These are phyloP conservation scores for Dendrobium nobile DNA, from an alignment of 106 monocot species.

Conservation along the genomic window DNA sequence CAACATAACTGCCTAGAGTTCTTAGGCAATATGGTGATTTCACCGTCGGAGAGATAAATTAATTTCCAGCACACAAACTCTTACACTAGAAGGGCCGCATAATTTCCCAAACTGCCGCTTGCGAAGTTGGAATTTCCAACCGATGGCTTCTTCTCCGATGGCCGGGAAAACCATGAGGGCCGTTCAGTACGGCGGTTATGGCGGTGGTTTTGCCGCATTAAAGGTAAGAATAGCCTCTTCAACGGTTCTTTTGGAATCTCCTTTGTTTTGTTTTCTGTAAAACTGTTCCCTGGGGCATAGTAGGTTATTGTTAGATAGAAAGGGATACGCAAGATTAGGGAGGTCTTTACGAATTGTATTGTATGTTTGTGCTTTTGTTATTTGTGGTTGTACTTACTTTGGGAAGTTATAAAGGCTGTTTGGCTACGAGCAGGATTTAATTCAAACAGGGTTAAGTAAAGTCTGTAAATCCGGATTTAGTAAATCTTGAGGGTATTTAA, in stretches of 20 bases:
- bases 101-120: no score
- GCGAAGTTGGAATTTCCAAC: no score
- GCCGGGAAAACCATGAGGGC: conserved; percentile 32
- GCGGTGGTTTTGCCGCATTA: conserved; percentile 24
- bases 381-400: background rate
- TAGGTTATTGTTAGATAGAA: background rate
- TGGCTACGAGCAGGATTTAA: no score
- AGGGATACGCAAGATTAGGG: background rate
- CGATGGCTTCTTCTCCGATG: conserved; percentile 10
- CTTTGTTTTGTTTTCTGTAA: background rate
- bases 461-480: no score
- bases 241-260: background rate
- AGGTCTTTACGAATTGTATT: background rate
- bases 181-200: conserved; percentile 33
- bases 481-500: no score
- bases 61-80: no score
- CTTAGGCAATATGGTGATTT: no score
- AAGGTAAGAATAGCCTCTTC: background rate
- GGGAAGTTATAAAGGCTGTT: no score
- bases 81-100: no score
- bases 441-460: no score
- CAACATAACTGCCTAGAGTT: no score
- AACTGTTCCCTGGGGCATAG: background rate
- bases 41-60: no score
- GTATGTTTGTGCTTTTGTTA: background rate